Evolutionary conservation across 352 stramenopile species (phyloP), one percentile per base, ranked within the genome.

Genomic region (Pythium angustatum): DNA sequence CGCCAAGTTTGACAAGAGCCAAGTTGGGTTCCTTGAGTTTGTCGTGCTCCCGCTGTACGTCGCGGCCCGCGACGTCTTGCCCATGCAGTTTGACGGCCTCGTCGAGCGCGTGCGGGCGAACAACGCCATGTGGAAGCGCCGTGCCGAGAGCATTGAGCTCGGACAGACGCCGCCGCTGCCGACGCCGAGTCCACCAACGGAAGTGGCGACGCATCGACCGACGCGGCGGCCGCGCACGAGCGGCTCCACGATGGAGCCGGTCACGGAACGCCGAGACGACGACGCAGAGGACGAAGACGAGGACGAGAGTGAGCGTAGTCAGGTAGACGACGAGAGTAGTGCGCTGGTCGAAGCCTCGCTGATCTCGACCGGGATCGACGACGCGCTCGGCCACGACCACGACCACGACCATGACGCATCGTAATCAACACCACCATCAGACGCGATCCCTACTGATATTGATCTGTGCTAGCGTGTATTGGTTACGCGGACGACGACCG

Each of bases 1-100:
- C 30, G 62, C 66, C 38, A 78, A 82, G 31, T 88, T 92, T 41
- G 79, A 86, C 53, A 85, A 78, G 34, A 90, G 68, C 60, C 83
- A 92, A 49, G 79, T 91, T 52, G 82, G 81, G 2, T 92, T 92
- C 36, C 66, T 91, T 34, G 79, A 90, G 48, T 88, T 92, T 57
- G 70, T 92, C 9, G 83, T 90, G 22, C 70, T 88, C 48, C 83
- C 83, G 43, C 71, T 92, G 21, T 92, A 87, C 56, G 64, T 54
- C 21, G 71, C 78, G 5, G 85, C 71, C 7, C 55, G 57, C 2
- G 81, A 85, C 36, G 79, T 89, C 24, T 36, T 93, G 19, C 67
- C 71, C 8, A 62, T 90, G 36, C 24, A 52, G 9, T 83, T 93
- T 47, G 74, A 85, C 59, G 64, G 57, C 6, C 69, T 89, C 12